Percentiles rank a stretch among this genome's conserved stretches.
Conservation (phyloP, 345 rosid species). For the Eucalyptus regnans region DNA sequence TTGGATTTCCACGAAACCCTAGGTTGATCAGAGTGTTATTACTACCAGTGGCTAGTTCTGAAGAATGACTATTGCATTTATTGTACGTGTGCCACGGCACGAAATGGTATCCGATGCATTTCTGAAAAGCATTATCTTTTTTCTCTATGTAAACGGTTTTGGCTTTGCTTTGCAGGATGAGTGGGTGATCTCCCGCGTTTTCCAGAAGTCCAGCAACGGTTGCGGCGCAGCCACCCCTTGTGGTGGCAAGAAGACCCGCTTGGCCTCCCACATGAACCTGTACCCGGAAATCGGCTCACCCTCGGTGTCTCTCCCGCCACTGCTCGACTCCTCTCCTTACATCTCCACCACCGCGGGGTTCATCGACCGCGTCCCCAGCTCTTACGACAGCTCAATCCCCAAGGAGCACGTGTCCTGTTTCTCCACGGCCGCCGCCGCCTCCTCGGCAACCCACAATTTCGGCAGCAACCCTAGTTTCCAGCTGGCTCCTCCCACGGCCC, state of each 20-base stretch:
- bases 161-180: slow-evolving; percentile 47
- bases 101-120: background rate
- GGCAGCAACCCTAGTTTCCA: slow-evolving; percentile 9
- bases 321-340: slow-evolving; percentile 30
- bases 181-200: slow-evolving; percentile 92
- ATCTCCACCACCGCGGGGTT: slow-evolving; percentile 2
- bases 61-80: background rate
- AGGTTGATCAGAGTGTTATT: background rate
- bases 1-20: background rate
- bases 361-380: slow-evolving; percentile 31
- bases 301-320: slow-evolving; percentile 74
- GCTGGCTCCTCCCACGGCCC: slow-evolving; percentile 8
- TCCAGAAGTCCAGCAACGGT: slow-evolving; percentile 46
- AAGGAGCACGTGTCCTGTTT: slow-evolving; percentile 99
- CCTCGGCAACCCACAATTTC: slow-evolving; percentile 16
- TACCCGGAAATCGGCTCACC: slow-evolving; percentile 51
- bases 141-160: background rate
- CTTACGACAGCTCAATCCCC: slow-evolving; percentile 35
- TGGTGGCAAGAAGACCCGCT: slow-evolving; percentile 28
- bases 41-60: background rate
- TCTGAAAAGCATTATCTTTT: background rate
- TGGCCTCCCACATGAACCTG: slow-evolving; percentile 6
- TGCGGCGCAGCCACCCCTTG: slow-evolving; percentile 1
- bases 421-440: slow-evolving; percentile 71
- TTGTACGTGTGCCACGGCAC: background rate